Base-by-base conservation (phyloP, 371 early-diverging fungal species). In the Mucor lusitanicus region DNA sequence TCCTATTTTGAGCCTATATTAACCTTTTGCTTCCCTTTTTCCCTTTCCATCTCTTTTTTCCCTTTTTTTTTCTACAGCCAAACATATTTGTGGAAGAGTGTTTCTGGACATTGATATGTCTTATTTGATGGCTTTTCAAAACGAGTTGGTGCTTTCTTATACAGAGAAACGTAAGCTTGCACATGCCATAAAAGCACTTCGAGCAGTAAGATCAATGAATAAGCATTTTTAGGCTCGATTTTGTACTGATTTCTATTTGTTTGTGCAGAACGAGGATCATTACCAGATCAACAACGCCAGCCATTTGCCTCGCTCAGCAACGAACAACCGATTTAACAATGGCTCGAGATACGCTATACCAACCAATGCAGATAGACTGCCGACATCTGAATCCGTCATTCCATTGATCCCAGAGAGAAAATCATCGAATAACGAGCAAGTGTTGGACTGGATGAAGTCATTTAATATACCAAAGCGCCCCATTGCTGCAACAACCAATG, bases 121-220 rank as follows among this genome's bases (percentile, higher is more conserved):
- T 21, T 69, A 44, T 46, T 69, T 73, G 39, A 59, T 61, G 55
- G 21, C 61, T 21, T 61, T 69, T 21, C 65, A 54, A 2, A 65
- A 60, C 15, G 68, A 73, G 7, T 15, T 73, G n/a, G 32, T 39
- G 9, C 56, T 79, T 27, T 63, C 69, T 23, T 58, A 66, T 48
- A 69, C 72, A n/a, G 78, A 78, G 21, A 71, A 74, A 19, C 33
- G 66, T n/a, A 70, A 71, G 33, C 59, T 81, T 25, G 72, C 55
- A 3, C 70, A 72, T 42, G 61, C 68, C 15, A 74, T 81, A 28
- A 72, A 73, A 48, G 30, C 70, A 7, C 44, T 76, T 44, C 39
- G 68, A 67, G 60, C 61, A 68, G 72, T 72, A 68, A 70, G 44
- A 33, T 19, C 53, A 53, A 12, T 48, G 19, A 6, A 48, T 48